Evolutionary conservation across 139 green algal genomes (phyloP).

Genomic region (Chlorella sp.): DNA sequence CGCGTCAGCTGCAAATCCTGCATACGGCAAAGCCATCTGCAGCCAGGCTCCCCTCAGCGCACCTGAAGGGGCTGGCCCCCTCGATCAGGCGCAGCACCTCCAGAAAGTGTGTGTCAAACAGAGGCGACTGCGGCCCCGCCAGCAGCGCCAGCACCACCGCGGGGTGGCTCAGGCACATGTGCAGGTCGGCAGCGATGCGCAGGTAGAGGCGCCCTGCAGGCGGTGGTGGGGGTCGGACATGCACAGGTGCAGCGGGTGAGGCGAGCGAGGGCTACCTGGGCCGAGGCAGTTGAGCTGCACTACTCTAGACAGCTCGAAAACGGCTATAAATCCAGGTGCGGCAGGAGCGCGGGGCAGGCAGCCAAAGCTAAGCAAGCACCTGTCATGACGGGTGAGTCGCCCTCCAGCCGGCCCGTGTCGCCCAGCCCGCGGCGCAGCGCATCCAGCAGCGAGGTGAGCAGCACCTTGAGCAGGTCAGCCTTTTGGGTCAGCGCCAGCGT

Average conservation of each 20-base stretch:
- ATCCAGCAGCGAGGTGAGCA: slow-evolving; percentile 36
- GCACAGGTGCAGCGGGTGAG: background rate
- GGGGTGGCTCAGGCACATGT: slow-evolving; percentile 35
- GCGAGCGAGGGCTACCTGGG: too few relatives aligned
- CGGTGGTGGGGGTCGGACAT: background rate
- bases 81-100: slow-evolving; percentile 25
- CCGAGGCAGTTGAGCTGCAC: too few relatives aligned
- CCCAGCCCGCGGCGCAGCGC: background rate
- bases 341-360: background rate
- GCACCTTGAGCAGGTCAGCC: background rate
- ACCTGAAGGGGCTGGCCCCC: slow-evolving; percentile 19
- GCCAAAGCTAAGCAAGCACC: background rate
- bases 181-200: slow-evolving; percentile 45
- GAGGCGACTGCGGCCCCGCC: background rate
- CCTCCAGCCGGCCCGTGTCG: background rate
- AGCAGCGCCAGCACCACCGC: slow-evolving; percentile 37
- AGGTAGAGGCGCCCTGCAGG: slow-evolving; percentile 24
- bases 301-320: too few relatives aligned
- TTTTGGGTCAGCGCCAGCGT: slow-evolving; percentile 35
- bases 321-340: background rate
- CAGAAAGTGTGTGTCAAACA: background rate
- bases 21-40: too few relatives aligned
- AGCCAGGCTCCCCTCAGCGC: too few relatives aligned
- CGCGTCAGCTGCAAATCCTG: too few relatives aligned
- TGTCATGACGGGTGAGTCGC: background rate